phyloP scores from a whole-genome alignment of 2,329 filamentous ascomycete genomes.

The Capronia epimyces region DNA sequence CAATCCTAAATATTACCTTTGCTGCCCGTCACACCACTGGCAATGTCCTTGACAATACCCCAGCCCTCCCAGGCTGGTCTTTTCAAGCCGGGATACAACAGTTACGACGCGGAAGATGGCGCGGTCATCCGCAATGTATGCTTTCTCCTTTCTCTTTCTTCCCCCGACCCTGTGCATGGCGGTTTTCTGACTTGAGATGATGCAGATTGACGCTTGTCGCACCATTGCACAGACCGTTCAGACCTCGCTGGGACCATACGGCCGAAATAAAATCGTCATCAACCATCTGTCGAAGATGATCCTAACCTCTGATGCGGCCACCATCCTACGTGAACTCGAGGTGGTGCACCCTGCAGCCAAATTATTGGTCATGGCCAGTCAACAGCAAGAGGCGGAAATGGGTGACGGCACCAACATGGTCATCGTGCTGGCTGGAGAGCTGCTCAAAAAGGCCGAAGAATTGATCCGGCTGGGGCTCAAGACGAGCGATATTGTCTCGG shows the following conservation, averaged over 20 bases:
- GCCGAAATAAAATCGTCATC: conserved; percentile 99
- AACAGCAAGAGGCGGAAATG: conserved; percentile 99
- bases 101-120: conserved; percentile 98
- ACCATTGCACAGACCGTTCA: conserved; percentile 94
- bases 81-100: conserved; percentile 95
- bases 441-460: conserved; percentile 95
- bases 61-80: conserved; percentile 86
- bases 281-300: conserved; percentile 99
- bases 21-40: background rate
- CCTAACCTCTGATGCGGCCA: conserved; percentile 93
- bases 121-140: conserved; percentile 79
- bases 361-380: conserved; percentile 94
- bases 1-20: background rate
- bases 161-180: background rate
- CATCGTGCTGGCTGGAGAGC: conserved; percentile 88
- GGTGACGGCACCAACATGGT: conserved; percentile 97
- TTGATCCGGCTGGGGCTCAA: conserved; percentile 94
- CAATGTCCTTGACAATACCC: conserved; percentile 94
- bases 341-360: conserved; percentile 98
- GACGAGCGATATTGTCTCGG: conserved; percentile 93
- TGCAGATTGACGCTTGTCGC: conserved; percentile 82
- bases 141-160: background rate
- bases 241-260: conserved; percentile 93
- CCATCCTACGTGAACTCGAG: conserved; percentile 93
- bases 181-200: conserved; percentile 2